A percentile compares a stretch with the other conserved stretches of the same genome.
Conservation (phyloP, 345 rosid genomes). For the Eucalyptus victrix region DNA sequence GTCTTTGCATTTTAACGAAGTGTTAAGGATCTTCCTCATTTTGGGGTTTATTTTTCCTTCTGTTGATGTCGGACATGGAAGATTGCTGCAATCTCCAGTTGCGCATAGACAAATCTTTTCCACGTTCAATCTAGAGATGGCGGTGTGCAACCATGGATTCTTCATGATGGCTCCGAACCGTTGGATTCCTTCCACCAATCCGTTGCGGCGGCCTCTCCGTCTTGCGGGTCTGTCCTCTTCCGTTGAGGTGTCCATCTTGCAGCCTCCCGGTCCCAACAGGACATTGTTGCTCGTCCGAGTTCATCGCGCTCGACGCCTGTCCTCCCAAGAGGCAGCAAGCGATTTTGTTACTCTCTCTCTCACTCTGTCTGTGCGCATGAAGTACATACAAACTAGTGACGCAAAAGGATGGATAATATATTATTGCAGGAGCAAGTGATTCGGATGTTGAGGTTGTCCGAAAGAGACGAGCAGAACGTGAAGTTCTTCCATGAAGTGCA, state of each 20-base stretch:
- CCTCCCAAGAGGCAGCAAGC: background rate
- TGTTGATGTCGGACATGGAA: background rate
- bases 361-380: background rate
- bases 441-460: slow-evolving; percentile 30
- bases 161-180: slow-evolving; percentile 45
- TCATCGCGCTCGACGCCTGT: background rate
- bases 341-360: background rate
- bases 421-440: slow-evolving; percentile 15
- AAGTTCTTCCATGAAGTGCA: slow-evolving; percentile 24
- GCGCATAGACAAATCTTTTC: background rate
- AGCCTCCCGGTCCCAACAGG: background rate
- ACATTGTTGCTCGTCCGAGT: slow-evolving; percentile 1
- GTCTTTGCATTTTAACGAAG: background rate
- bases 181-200: slow-evolving; percentile 13
- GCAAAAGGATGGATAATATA: background rate
- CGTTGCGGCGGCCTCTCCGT: slow-evolving; percentile 18
- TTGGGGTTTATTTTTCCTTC: background rate
- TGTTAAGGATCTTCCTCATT: background rate
- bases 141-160: slow-evolving; percentile 35
- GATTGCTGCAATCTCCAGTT: background rate
- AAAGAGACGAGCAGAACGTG: slow-evolving; percentile 12
- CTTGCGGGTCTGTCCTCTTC: background rate
- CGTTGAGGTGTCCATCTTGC: slow-evolving; percentile 15
- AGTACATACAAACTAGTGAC: background rate
- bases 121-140: slow-evolving; percentile 17